phyloP scores from a whole-genome alignment of 2,329 filamentous ascomycete species.

The Calonectria montana region DNA sequence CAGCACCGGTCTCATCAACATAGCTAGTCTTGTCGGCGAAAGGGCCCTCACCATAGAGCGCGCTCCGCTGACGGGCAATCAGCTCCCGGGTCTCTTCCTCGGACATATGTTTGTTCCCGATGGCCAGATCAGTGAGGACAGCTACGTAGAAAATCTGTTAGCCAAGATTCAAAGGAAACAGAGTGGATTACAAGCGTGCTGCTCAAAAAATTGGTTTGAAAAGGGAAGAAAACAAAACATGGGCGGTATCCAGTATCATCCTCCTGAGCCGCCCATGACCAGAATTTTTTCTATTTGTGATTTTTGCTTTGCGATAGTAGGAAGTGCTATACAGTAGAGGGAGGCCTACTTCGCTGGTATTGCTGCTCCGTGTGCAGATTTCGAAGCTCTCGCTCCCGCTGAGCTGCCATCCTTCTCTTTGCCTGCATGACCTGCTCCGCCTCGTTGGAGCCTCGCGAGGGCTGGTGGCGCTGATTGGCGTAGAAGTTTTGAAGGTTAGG shows the following conservation, averaged over 20 bases:
- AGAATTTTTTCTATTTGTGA: conserved; percentile 53
- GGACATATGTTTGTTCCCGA: conserved; percentile 80
- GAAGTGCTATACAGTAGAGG: conserved; percentile 77
- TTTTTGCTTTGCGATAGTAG: conserved; percentile 50
- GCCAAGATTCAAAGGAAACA: conserved; percentile 47
- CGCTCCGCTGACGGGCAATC: conserved; percentile 94
- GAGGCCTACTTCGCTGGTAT: conserved; percentile 98
- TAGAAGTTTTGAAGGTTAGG: conserved; percentile 92
- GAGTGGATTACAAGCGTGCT: conserved; percentile 41
- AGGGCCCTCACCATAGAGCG: conserved; percentile 84
- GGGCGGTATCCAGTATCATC: conserved; percentile 36
- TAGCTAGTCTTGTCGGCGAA: conserved; percentile 76
- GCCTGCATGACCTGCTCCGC: conserved; percentile 99
- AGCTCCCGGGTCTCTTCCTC: conserved; percentile 97
- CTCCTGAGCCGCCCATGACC: conserved; percentile 40
- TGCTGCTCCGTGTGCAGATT: conserved; percentile 99
- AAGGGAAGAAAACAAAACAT: conserved; percentile 39
- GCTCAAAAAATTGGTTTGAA: conserved; percentile 35
- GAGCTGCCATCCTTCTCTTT: conserved; percentile 98
- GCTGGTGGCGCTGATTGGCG: conserved; percentile 90
- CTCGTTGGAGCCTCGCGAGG: conserved; percentile 84
- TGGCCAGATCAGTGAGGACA: conserved; percentile 59
- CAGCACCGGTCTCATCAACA: conserved; percentile 74
- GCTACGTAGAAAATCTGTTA: conserved; percentile 59
- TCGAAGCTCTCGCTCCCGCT: conserved; percentile 97